A percentile compares a stretch with the other conserved stretches of the same genome.
phyloP scores from a whole-genome alignment of 306 rosid species.

The Cicer bijugum region DNA sequence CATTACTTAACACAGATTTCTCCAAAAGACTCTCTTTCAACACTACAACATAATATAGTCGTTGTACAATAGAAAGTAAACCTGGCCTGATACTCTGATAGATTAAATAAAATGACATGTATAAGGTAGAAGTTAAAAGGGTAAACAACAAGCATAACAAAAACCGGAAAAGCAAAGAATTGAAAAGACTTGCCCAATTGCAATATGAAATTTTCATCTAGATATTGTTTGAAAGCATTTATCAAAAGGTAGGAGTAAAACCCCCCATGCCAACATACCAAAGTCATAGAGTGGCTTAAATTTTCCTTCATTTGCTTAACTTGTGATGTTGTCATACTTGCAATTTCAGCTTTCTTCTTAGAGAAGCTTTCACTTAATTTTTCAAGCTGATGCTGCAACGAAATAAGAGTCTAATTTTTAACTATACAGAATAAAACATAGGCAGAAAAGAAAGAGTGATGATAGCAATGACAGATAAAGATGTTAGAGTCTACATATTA shows the following conservation, averaged over 20 bases:
- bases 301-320: constrained; percentile 68
- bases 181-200: neutral
- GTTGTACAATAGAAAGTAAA: neutral
- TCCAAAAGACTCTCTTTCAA: neutral
- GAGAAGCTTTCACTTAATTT: constrained; percentile 51
- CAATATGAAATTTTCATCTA: constrained; percentile 31
- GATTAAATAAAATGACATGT: constrained; percentile 34
- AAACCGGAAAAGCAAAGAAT: neutral
- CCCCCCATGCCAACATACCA: constrained; percentile 57
- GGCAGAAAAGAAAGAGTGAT: constrained; percentile 24
- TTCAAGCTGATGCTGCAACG: constrained; percentile 58
- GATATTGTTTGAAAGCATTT: constrained; percentile 28
- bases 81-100: neutral
- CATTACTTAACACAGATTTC: neutral
- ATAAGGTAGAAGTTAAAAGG: constrained; percentile 24
- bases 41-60: constrained; percentile 28
- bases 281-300: constrained; percentile 58
- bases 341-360: constrained; percentile 62
- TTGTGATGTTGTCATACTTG: constrained; percentile 69
- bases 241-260: constrained; percentile 27
- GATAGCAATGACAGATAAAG: neutral
- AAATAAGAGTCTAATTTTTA: constrained; percentile 32
- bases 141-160: neutral
- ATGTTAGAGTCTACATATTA: constrained; percentile 16
- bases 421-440: constrained; percentile 6